Evolutionary conservation across 176 grass and related monocot species (phyloP), one percentile per base, ranked within the genome.

Genomic region (Rhynchospora tenuis): DNA sequence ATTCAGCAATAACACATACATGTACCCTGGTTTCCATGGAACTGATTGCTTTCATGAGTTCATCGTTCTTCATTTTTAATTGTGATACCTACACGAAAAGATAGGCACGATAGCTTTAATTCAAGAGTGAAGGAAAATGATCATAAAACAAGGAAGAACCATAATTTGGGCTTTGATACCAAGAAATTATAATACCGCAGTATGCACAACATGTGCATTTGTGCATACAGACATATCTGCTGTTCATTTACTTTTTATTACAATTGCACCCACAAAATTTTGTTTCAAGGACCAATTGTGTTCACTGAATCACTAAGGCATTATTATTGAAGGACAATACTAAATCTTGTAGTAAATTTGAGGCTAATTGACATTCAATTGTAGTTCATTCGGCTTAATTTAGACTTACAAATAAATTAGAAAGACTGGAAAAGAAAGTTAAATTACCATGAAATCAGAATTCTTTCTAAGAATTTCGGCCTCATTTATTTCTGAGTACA

Each of bases 371-470:
- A 73, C 19, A 73, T 19, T 73, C 10, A 48, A 24, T 20, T 73
- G 46, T 48, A 73, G 5, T 73, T 14, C 4, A 73, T 50, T 73
- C 10, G 20, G 22, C 11, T 38, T 48, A 26, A 50, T 24, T 73
- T 23, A 1, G 20, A 73, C 15, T 48, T 14, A 50, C 47, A 44
- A 50, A 44, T 48, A n/a, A 50, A 67, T 31, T 7, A 73, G n/a
- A 22, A 48, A 73, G 69, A 28, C 4, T 51, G 46, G 20, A 16
- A 45, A 81, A 45, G 0, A 59, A 62, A 46, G 26, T 62, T 43
- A 13, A 78, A 82, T 87, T 92, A 80, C 90, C 94, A 86, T 90
- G 77, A 84, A 71, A 65, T 84, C 84, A 75, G 59, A 89, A 85
- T 85, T 84, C 48, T 90, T 85, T 72, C 85, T 91, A 17, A 90